Evolutionary conservation across 306 rosid species (phyloP), one percentile per base, ranked within the genome.

Genomic region (Gleditsia sinensis): DNA sequence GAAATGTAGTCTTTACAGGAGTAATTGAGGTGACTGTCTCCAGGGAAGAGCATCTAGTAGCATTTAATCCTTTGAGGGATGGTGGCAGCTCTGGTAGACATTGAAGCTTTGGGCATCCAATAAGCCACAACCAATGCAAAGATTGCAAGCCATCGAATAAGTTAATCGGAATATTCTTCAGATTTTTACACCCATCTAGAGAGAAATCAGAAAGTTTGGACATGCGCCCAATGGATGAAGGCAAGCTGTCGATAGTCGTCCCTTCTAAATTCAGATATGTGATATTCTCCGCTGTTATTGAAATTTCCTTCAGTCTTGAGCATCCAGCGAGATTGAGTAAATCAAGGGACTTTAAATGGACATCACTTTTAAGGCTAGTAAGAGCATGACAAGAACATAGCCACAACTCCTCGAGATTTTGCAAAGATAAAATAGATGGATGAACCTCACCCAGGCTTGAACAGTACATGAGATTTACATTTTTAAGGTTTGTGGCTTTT

Each of bases 401-500:
- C 0, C 0, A 0, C 1, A 57, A 17, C 0, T 0, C 0, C 3
- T 0, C 1, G 3, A 57, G 64, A 7, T 57, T 57, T 3, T 14
- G 14, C 21, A 30, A 17, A 33, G 40, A 57, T 27, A 57, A 57
- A 7, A 57, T 57, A 13, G 64, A 28, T 9, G 59, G 59, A 54
- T 23, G 59, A 54, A 54, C 32, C 3, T 23, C n/a, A 21, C 14
- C 6, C 12, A 54, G 7, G 13, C 2, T 11, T 21, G n/a, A 1
- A 54, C 59, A 54, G 5, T 24, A 0, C 0, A 0, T 1, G 33
- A 54, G n/a, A 10, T 24, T 0, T 2, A 54, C n/a, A 0, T 0
- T 0, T 54, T 10, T 0, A 9, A 54, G n/a, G 23, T 54, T 23
- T 54, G 9, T 2, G 6, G 59, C 59, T 1, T 11, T 54, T 10